Evolutionary conservation across 1,284 basidiomycete species (phyloP).

Genomic region (Ustilago hordei): DNA sequence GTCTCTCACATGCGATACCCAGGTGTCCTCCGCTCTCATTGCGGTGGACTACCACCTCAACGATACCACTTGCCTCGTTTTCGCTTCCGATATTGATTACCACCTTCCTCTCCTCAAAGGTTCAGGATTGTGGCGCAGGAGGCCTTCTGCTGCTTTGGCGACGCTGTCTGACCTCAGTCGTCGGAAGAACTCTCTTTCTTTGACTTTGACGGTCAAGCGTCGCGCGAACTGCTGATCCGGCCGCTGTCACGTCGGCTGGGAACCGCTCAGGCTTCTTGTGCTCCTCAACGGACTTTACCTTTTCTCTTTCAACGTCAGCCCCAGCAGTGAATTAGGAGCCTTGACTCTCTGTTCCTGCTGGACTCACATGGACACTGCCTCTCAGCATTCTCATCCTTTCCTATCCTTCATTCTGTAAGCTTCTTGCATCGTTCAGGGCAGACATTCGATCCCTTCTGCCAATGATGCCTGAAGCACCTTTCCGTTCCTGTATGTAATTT

Average conservation of each 20-base stretch:
- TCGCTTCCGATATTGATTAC: constrained; percentile 11
- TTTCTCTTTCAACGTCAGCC: not conserved
- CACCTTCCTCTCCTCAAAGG: not conserved
- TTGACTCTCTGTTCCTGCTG: not conserved
- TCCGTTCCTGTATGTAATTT: constrained; percentile 23
- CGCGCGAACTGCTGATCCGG: constrained; percentile 7
- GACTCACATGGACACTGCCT: constrained; percentile 8
- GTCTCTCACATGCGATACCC: constrained; percentile 38
- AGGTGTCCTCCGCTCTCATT: constrained; percentile 2
- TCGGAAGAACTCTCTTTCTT: not conserved
- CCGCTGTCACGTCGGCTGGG: not conserved
- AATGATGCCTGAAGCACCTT: not conserved
- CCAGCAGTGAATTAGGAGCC: not conserved
- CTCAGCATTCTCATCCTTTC: not conserved
- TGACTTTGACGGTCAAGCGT: constrained; percentile 20
- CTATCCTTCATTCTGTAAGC: not conserved
- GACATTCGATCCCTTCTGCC: not conserved
- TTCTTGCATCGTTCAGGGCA: not conserved
- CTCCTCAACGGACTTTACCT: constrained; percentile 6
- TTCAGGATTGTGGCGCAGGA: constrained; percentile 4
- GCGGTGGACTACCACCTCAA: constrained; percentile 19
- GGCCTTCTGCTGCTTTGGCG: constrained; percentile 1
- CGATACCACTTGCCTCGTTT: constrained; percentile 44
- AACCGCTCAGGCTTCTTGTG: not conserved
- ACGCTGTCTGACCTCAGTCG: constrained; percentile 27